phyloP scores from a whole-genome alignment of 192 early-diverging fungal genomes.

The Polychytrium aggregatum region DNA sequence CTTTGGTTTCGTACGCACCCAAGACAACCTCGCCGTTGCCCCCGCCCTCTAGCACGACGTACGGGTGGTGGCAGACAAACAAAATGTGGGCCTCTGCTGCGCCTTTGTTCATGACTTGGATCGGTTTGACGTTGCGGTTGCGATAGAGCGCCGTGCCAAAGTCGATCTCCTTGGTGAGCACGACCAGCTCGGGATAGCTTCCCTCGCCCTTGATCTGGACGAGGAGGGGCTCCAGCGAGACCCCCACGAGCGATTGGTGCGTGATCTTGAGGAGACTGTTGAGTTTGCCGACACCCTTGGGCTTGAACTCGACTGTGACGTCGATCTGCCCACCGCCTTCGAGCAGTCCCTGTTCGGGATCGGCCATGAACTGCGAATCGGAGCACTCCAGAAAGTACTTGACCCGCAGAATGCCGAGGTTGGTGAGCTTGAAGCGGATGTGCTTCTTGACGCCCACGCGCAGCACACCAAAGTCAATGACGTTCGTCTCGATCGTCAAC shows the following conservation, averaged over 20 bases:
- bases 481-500: conserved; percentile 10
- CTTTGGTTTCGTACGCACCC: conserved; percentile 23
- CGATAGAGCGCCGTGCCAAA: conserved; percentile 45
- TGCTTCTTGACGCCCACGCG: conserved; percentile 31
- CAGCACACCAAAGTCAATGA: conserved; percentile 34
- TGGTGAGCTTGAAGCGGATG: conserved; percentile 18
- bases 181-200: conserved; percentile 44
- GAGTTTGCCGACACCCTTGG: conserved; percentile 25
- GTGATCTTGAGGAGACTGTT: conserved; percentile 22
- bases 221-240: conserved; percentile 19
- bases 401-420: conserved; percentile 35
- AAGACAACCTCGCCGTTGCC: conserved; percentile 10
- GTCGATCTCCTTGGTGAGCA: conserved; percentile 37
- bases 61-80: conserved; percentile 38
- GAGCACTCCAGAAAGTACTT: conserved; percentile 39
- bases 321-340: conserved; percentile 37
- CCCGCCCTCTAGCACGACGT: conserved; percentile 24
- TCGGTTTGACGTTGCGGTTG: conserved; percentile 25
- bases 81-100: conserved; percentile 41
- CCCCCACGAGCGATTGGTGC: conserved; percentile 2
- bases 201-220: conserved; percentile 30
- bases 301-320: conserved; percentile 28
- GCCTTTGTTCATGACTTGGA: conserved; percentile 42
- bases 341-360: conserved; percentile 45
- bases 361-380: conserved; percentile 29